Base-by-base conservation (phyloP, 345 rosid species). In the Xanthoceras sorbifolium region DNA sequence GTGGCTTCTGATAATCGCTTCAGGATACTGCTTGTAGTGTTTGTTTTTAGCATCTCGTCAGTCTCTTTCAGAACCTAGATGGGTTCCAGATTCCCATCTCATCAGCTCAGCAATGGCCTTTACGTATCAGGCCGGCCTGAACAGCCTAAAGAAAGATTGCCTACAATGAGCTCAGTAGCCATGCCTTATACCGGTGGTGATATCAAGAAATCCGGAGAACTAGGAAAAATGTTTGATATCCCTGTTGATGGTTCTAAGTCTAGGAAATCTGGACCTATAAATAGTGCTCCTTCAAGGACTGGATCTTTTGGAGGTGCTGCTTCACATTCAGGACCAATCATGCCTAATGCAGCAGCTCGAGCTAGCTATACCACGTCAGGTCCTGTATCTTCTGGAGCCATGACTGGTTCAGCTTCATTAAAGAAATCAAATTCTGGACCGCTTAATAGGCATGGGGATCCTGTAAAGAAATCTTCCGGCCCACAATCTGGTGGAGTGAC, bases 101-200 rank as follows among this genome's bases (percentile, higher is more conserved):
- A 94, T 86, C 87, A 93, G 81, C 90, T 91, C 72, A 86, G 97
- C 83, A 91, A 88, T 82, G 98, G 98, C 76, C 94, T 94, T 28
- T 91, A 88, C 67, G 98, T 94, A 46, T 94, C 98, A 0, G 97
- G 98, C 76, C 90, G 93, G 79, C 97, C 93, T 7, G 98, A 94
- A 79, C 98, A 90, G 82, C 91, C 94, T 2, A 94, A 94, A 73
- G 98, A 93, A 84, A 88, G 90, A 73, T 61, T 90, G 70, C 97
- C 97, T 6, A 91, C 95, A 66, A 91, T 93, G 97, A 93, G 92
- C 73, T 91, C 94, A 11, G 89, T 82, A 17, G 94, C 98, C 79
- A 88, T 93, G 98, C 98, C 98, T 12, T 94, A 94, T 78, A 94
- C 95, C 7, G 98, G 98, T 60, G 98, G 98, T 64, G 95, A 94